A percentile compares a stretch with the other conserved stretches of the same genome.
Conservation (phyloP, 2,329 filamentous ascomycete species). For the Colletotrichum tamarilloi region DNA sequence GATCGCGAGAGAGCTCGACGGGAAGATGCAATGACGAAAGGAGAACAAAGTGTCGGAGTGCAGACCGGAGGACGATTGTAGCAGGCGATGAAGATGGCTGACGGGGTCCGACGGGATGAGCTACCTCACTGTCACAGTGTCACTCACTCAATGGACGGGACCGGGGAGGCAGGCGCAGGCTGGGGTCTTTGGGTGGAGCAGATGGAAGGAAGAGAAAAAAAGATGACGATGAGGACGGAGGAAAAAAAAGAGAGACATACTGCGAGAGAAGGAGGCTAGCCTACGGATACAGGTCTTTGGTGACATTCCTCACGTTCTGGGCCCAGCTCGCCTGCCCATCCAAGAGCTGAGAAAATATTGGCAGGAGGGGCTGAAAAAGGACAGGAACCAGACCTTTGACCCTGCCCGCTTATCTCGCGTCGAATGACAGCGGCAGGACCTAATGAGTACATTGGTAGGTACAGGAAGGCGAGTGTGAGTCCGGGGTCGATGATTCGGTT, state of each 20-base stretch:
- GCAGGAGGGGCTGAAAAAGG: not conserved
- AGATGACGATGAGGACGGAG: not conserved
- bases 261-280: not conserved
- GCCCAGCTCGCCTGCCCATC: not conserved
- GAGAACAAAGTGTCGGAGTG: not conserved
- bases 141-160: not conserved
- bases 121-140: not conserved
- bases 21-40: not conserved
- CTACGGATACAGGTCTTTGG: not conserved
- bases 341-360: not conserved
- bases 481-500: not conserved
- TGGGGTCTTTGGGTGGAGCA: not conserved
- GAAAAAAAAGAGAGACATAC: not conserved
- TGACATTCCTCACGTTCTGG: not conserved
- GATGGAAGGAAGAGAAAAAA: not conserved
- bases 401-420: slow-evolving; percentile 5
- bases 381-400: not conserved
- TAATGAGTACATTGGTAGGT: too few relatives aligned
- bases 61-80: not conserved
- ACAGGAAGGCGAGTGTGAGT: not conserved
- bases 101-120: not conserved
- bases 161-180: not conserved
- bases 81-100: not conserved
- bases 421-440: not conserved
- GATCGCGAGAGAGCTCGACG: not conserved